Percentiles rank a stretch among this genome's conserved stretches.
These are phyloP conservation scores for Vickermania spadyakhi DNA, from an alignment of 208 protist species.

Conservation along the genomic window DNA sequence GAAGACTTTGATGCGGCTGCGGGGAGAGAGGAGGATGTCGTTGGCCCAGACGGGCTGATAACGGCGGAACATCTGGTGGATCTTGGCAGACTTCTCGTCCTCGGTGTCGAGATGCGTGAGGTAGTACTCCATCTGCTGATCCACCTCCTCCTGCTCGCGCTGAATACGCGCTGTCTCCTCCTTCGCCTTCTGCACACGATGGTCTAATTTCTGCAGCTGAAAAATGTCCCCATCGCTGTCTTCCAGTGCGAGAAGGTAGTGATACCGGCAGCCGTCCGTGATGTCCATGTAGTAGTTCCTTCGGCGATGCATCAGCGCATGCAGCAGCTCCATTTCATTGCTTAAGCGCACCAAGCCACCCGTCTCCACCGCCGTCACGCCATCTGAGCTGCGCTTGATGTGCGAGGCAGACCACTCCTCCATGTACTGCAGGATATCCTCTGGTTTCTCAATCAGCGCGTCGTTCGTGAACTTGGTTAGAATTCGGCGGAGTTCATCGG, in stretches of 20 bases:
- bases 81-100: constrained; percentile 1
- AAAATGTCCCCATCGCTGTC: constrained; percentile 32
- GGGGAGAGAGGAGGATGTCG: background rate
- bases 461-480: background rate
- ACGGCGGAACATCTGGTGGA: constrained; percentile 3
- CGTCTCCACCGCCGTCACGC: constrained; percentile 1
- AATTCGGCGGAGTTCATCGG: background rate
- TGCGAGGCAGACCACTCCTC: background rate
- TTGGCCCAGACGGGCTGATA: background rate
- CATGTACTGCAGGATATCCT: constrained; percentile 6
- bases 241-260: constrained; percentile 34
- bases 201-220: constrained; percentile 9
- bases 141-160: background rate
- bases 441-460: constrained; percentile 1
- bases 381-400: background rate
- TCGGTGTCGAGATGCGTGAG: background rate
- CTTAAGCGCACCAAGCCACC: background rate
- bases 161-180: background rate
- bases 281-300: background rate
- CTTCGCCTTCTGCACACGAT: constrained; percentile 5
- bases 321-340: constrained; percentile 5
- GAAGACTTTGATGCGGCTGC: background rate
- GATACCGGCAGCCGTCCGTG: constrained; percentile 8
- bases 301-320: constrained; percentile 14
- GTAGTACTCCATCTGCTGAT: constrained; percentile 4